phyloP scores from a whole-genome alignment of 805 yeast species.

The Spathaspora arborariae region DNA sequence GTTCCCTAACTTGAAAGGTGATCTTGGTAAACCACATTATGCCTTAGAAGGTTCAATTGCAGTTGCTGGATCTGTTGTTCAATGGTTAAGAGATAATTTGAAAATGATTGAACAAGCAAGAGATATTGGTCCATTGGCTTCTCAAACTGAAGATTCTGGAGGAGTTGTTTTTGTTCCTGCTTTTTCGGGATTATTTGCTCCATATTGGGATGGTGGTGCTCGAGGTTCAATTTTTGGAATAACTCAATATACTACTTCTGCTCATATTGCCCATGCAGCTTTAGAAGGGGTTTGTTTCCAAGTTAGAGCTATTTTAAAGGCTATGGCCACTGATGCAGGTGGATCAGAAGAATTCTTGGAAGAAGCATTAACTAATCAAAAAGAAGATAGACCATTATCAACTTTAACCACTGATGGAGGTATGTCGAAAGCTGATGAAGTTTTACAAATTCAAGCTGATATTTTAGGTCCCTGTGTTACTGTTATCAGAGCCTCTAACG shows the following conservation, averaged over 20 bases:
- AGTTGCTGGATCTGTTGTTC: conserved; percentile 91
- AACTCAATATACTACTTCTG: conserved; percentile 87
- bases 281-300: conserved; percentile 94
- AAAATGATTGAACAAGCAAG: conserved; percentile 75
- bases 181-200: conserved; percentile 89
- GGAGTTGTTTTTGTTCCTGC: conserved; percentile 96
- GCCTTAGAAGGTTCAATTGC: conserved; percentile 96
- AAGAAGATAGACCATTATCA: conserved; percentile 44
- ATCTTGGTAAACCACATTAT: conserved; percentile 60
- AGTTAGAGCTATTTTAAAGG: conserved; percentile 82
- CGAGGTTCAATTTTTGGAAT: conserved; percentile 91
- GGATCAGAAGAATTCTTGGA: conserved; percentile 56
- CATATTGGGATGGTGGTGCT: conserved; percentile 92
- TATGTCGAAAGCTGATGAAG: conserved; percentile 85
- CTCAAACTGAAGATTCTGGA: conserved; percentile 74
- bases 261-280: conserved; percentile 92
- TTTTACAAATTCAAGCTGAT: conserved; percentile 92
- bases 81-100: conserved; percentile 91
- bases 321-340: conserved; percentile 85
- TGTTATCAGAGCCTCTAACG: conserved; percentile 73
- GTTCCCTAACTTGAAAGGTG: conserved; percentile 63
- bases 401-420: conserved; percentile 88
- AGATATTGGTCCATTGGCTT: conserved; percentile 88
- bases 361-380: conserved; percentile 43
- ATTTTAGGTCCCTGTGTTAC: conserved; percentile 83